A percentile compares a stretch with the other conserved stretches of the same genome.
phyloP scores from a whole-genome alignment of 108 stramenopile species.

The Licmophora abbreviata region DNA sequence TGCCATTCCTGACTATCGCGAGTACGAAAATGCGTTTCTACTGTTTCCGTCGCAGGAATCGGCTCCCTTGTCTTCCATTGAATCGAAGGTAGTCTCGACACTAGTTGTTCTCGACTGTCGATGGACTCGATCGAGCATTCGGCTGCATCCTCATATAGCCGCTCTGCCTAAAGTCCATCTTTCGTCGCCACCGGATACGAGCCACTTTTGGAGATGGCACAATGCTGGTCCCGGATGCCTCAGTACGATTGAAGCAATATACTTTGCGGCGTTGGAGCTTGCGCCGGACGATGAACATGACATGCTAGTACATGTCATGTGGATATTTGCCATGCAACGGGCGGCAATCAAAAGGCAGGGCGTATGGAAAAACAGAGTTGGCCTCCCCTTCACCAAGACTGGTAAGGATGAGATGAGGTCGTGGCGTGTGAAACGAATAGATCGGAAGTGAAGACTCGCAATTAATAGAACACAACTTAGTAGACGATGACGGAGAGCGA shows the following conservation, averaged over 20 bases:
- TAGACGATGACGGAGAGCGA: too few relatives aligned
- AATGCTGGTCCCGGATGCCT: constrained; percentile 61
- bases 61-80: too few relatives aligned
- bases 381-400: constrained; percentile 39
- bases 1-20: too few relatives aligned
- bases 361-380: constrained; percentile 14
- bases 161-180: constrained; percentile 57
- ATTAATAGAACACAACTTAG: too few relatives aligned
- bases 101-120: constrained; percentile 6
- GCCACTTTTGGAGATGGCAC: constrained; percentile 80
- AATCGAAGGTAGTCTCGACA: too few relatives aligned
- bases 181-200: constrained; percentile 37
- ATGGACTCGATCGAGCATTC: not conserved
- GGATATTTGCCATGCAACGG: constrained; percentile 69
- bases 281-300: constrained; percentile 15
- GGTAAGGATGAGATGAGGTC: constrained; percentile 52
- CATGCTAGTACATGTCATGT: constrained; percentile 48
- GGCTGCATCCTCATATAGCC: constrained; percentile 16
- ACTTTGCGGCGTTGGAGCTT: constrained; percentile 51
- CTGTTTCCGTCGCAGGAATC: too few relatives aligned
- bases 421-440: too few relatives aligned
- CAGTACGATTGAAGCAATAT: constrained; percentile 72
- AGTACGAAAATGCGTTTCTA: too few relatives aligned
- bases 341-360: constrained; percentile 20
- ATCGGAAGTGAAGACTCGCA: too few relatives aligned